A percentile compares a stretch with the other conserved stretches of the same genome.
Evolutionary conservation across 2,329 filamentous ascomycete genomes (phyloP).

Genomic region (Alternaria panax): DNA sequence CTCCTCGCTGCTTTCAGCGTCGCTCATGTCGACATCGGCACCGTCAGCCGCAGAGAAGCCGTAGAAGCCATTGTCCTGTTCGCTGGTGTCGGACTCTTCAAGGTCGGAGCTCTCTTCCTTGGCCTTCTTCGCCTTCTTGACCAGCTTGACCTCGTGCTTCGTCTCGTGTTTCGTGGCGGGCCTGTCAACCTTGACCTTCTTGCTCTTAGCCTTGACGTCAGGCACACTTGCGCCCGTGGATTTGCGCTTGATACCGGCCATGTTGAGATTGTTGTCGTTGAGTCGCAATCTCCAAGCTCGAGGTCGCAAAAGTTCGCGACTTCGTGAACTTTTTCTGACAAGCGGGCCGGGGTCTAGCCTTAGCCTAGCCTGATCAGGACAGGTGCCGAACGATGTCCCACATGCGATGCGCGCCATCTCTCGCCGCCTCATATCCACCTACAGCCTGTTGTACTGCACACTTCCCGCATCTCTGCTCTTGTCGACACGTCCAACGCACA

Average conservation of each 20-base stretch:
- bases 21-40: conserved; percentile 34
- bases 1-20: conserved; percentile 27
- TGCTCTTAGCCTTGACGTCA: conserved; percentile 40
- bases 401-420: neutral
- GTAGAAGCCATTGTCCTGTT: conserved; percentile 47
- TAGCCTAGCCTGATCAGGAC: conserved; percentile 9
- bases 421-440: neutral
- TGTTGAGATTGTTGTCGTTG: conserved; percentile 20
- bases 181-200: conserved; percentile 51
- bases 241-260: conserved; percentile 50
- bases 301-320: conserved; percentile 24
- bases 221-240: conserved; percentile 26
- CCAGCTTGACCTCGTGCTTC: conserved; percentile 35
- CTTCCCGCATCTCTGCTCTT: neutral
- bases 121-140: conserved; percentile 41
- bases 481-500: no score
- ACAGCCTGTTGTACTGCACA: neutral
- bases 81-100: conserved; percentile 48
- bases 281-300: conserved; percentile 12
- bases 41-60: conserved; percentile 44
- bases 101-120: conserved; percentile 38
- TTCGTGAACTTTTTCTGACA: conserved; percentile 36
- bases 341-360: conserved; percentile 25
- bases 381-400: neutral
- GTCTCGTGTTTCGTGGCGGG: conserved; percentile 35